Percentiles rank a stretch among this genome's conserved stretches.
phyloP scores from a whole-genome alignment of 306 rosid species.

The Sindora glabra region DNA sequence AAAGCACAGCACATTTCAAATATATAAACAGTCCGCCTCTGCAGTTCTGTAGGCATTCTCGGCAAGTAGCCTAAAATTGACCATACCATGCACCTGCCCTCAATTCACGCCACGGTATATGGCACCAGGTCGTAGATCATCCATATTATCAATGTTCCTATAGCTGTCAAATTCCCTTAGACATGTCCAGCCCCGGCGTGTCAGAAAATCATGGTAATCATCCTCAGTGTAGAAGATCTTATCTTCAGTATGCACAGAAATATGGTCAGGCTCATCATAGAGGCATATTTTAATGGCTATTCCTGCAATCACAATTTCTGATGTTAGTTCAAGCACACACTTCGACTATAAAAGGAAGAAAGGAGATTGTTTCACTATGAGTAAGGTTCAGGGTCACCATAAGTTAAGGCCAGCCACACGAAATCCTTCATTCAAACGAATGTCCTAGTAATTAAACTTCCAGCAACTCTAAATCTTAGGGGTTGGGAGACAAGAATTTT shows the following conservation, averaged over 20 bases:
- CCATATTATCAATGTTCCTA: constrained; percentile 78
- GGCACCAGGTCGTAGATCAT: constrained; percentile 85
- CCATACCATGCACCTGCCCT: constrained; percentile 20
- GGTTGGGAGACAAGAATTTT: not conserved
- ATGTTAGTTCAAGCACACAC: constrained; percentile 1
- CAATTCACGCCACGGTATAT: constrained; percentile 75
- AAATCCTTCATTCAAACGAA: not conserved
- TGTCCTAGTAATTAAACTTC: not conserved
- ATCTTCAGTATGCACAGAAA: constrained; percentile 77
- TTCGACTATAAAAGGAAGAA: not conserved
- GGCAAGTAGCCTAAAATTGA: constrained; percentile 5
- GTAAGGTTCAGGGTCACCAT: no score
- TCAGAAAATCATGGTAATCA: constrained; percentile 72
- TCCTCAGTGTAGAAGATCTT: constrained; percentile 79
- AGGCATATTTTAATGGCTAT: constrained; percentile 74
- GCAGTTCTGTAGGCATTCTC: not conserved
- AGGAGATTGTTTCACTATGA: no score
- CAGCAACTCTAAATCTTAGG: not conserved
- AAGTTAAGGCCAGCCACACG: not conserved
- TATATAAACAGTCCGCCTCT: constrained; percentile 12
- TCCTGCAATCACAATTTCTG: constrained; percentile 47
- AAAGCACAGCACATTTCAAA: constrained; percentile 1
- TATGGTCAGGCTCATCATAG: constrained; percentile 75
- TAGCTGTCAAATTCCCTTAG: constrained; percentile 78
- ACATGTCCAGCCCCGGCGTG: constrained; percentile 71